Percentiles rank a stretch among this genome's conserved stretches.
Evolutionary conservation across 2,329 filamentous ascomycete genomes (phyloP).

Genomic region (Hymenoscyphus scutula): DNA sequence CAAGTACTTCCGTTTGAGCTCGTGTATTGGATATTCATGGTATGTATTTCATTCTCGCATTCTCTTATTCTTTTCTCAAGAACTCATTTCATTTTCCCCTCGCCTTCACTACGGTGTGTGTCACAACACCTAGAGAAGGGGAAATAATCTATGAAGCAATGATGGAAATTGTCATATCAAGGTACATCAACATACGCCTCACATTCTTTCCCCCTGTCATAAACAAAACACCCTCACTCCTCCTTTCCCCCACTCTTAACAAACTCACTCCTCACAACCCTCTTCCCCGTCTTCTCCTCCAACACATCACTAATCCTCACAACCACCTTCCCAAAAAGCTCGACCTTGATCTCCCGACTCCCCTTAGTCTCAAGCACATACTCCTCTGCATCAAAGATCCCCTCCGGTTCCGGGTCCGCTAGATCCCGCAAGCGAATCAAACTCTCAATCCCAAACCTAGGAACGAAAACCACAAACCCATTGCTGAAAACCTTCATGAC

Average conservation of each 20-base stretch:
- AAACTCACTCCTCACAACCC: slow-evolving; percentile 77
- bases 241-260: slow-evolving; percentile 38
- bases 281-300: slow-evolving; percentile 94
- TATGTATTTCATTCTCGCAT: no score
- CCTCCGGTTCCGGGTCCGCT: slow-evolving; percentile 72
- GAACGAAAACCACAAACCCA: slow-evolving; percentile 94
- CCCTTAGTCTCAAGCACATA: slow-evolving; percentile 69
- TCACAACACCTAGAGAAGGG: background rate
- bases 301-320: slow-evolving; percentile 90
- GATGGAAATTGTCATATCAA: background rate
- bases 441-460: slow-evolving; percentile 91
- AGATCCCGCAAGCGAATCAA: slow-evolving; percentile 84
- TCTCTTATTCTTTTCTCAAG: background rate
- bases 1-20: no score
- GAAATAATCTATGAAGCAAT: no score
- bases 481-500: slow-evolving; percentile 98
- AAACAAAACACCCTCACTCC: background rate
- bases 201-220: background rate
- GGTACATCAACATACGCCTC: background rate
- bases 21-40: no score
- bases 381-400: slow-evolving; percentile 79
- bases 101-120: background rate
- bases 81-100: background rate
- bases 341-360: slow-evolving; percentile 58
- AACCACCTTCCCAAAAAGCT: slow-evolving; percentile 87